Evolutionary conservation across 805 yeast genomes (phyloP).

Genomic region (Clavispora vitiphila): DNA sequence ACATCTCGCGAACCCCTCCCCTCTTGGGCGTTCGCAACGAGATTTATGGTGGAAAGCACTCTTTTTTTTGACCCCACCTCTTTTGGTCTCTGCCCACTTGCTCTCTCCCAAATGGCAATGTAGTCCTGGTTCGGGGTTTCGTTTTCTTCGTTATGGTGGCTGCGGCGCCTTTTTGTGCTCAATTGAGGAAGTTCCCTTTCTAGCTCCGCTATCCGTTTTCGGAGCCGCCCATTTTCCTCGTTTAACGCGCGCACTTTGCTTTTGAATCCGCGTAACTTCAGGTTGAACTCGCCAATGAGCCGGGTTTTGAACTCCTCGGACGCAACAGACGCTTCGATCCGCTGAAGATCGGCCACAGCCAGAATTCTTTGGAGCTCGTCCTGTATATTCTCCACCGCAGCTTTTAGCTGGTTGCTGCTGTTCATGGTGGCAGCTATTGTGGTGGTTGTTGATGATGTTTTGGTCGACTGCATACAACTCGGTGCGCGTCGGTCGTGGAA

Average conservation of each 20-base stretch:
- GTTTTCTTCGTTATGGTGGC: neutral
- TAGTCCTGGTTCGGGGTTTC: no score
- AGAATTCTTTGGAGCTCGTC: constrained; percentile 11
- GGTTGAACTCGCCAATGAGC: constrained; percentile 13
- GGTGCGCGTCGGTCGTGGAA: constrained; percentile 1
- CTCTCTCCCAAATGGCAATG: neutral
- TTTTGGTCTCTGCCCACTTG: neutral
- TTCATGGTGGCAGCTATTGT: constrained; percentile 7
- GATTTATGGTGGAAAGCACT: no score
- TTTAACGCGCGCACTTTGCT: constrained; percentile 5
- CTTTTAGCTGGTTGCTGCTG: constrained; percentile 8
- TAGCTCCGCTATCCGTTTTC: constrained; percentile 1
- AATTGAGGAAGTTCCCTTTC: neutral
- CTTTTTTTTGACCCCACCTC: no score
- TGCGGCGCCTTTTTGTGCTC: neutral
- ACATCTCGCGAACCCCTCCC: no score
- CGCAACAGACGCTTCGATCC: constrained; percentile 1
- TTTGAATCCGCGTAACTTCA: constrained; percentile 10
- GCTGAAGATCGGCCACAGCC: constrained; percentile 7
- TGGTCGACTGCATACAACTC: neutral
- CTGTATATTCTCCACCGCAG: constrained; percentile 13
- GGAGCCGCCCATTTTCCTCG: constrained; percentile 9
- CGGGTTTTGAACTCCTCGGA: constrained; percentile 6
- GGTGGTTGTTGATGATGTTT: neutral
- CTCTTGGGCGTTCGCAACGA: no score